These are phyloP conservation scores for Metroxylon sagu DNA, from an alignment of 176 grass and related monocot species.

Conservation along the genomic window DNA sequence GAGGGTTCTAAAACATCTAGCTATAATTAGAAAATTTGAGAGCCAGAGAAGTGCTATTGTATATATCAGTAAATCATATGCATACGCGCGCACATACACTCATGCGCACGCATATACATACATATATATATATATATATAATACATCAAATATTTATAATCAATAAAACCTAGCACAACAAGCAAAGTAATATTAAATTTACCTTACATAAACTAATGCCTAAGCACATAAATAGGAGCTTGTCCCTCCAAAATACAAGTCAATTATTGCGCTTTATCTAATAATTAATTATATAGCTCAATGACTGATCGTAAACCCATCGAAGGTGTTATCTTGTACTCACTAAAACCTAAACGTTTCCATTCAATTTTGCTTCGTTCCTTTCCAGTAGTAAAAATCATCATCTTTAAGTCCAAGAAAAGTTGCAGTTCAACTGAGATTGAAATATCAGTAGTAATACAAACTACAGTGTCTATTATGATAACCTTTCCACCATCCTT, in stretches of 20 bases:
- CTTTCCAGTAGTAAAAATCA: constrained; percentile 9
- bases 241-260: neutral
- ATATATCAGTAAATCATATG: no score
- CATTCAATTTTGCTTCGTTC: constrained; percentile 41
- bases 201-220: no score
- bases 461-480: constrained; percentile 35
- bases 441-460: neutral
- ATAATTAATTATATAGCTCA: constrained; percentile 30
- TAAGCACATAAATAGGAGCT: no score
- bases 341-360: constrained; percentile 32
- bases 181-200: no score
- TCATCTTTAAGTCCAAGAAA: constrained; percentile 22
- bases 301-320: constrained; percentile 31
- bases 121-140: no score
- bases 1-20: no score
- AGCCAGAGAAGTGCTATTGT: no score
- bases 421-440: constrained; percentile 17
- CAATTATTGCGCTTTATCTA: neutral
- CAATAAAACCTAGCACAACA: no score
- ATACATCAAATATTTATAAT: no score
- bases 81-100: no score
- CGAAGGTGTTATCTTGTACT: constrained; percentile 27
- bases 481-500: constrained; percentile 37
- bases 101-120: no score
- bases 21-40: no score